phyloP scores from a whole-genome alignment of 2,329 filamentous ascomycete species.

The Aspergillus ruber region DNA sequence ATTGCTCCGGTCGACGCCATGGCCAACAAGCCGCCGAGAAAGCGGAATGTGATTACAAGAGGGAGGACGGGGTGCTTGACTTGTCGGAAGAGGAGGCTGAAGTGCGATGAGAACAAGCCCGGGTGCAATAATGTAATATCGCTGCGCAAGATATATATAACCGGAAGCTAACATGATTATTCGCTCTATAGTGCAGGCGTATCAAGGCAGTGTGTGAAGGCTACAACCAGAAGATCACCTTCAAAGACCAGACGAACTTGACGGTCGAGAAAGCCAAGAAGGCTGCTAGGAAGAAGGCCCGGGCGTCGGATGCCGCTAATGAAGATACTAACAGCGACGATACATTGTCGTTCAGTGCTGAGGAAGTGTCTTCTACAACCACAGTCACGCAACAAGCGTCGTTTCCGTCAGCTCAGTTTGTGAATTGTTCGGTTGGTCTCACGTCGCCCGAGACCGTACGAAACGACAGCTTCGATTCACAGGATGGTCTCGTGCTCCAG shows the following conservation, averaged over 20 bases:
- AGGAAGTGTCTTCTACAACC: background rate
- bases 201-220: conserved; percentile 9
- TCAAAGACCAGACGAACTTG: conserved; percentile 12
- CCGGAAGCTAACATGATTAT: background rate
- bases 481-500: background rate
- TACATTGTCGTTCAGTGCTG: background rate
- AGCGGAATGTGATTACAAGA: conserved; percentile 13
- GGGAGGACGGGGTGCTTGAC: conserved; percentile 12
- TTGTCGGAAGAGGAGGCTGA: conserved; percentile 8
- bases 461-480: background rate
- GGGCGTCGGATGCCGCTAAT: background rate
- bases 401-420: background rate
- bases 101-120: conserved; percentile 12
- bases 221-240: conserved; percentile 11
- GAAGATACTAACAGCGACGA: background rate
- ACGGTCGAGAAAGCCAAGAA: conserved; percentile 6
- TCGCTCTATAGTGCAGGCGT: conserved; percentile 7
- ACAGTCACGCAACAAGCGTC: background rate
- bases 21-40: conserved; percentile 3
- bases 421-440: background rate
- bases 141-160: background rate
- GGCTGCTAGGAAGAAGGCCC: background rate
- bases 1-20: background rate
- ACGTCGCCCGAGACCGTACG: background rate
- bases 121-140: conserved; percentile 9